Percentiles rank a stretch among this genome's conserved stretches.
These are phyloP conservation scores for Leucaena leucocephala DNA, from an alignment of 306 rosid genomes.

Conservation along the genomic window DNA sequence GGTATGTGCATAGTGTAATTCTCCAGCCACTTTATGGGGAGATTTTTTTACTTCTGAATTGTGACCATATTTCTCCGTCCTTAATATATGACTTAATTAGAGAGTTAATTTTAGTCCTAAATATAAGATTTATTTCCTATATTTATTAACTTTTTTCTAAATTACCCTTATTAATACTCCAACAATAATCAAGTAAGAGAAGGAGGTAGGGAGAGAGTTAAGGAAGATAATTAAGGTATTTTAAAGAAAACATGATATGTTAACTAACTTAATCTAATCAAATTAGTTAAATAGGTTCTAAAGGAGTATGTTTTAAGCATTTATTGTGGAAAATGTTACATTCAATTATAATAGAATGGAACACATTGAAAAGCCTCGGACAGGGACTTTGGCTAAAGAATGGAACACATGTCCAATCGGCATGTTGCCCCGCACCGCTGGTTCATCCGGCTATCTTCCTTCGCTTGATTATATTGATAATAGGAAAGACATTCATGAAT, in stretches of 20 bases:
- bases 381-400: slow-evolving; percentile 67
- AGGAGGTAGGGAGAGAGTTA: no score
- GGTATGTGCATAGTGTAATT: neutral
- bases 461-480: slow-evolving; percentile 47
- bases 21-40: neutral
- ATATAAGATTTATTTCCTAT: no score
- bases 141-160: no score
- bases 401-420: slow-evolving; percentile 96
- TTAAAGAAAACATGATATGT: no score
- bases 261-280: no score
- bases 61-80: neutral
- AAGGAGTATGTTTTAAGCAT: no score
- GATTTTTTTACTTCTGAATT: neutral
- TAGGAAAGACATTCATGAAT: slow-evolving; percentile 26
- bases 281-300: no score
- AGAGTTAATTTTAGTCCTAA: no score
- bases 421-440: slow-evolving; percentile 70
- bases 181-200: no score
- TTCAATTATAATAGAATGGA: slow-evolving; percentile 1
- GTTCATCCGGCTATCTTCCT: slow-evolving; percentile 75
- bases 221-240: no score
- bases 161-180: no score
- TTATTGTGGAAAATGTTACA: neutral
- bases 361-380: slow-evolving; percentile 35
- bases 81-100: no score